A percentile compares a stretch with the other conserved stretches of the same genome.
phyloP scores from a whole-genome alignment of 306 rosid genomes.

The Cucumis cinereus region DNA sequence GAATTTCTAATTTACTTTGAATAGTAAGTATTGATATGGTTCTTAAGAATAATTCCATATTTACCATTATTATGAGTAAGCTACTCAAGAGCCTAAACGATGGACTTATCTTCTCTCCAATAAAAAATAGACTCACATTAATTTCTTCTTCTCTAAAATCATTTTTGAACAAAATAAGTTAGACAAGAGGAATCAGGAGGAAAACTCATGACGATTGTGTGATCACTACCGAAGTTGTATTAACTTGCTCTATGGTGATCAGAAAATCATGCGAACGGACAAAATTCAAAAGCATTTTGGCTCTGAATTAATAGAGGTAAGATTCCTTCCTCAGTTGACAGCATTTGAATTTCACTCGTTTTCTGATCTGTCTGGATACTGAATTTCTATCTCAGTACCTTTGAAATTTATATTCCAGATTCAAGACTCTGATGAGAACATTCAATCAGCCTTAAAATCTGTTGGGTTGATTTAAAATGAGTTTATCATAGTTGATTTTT shows the following conservation, averaged over 20 bases:
- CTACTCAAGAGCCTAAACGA: too few relatives aligned
- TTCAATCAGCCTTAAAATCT: constrained; percentile 39
- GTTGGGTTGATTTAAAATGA: constrained; percentile 35
- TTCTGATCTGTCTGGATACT: neutral
- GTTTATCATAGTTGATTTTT: neutral
- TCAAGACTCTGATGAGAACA: constrained; percentile 28
- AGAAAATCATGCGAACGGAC: constrained; percentile 23
- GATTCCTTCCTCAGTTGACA: neutral
- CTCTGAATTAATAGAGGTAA: constrained; percentile 31
- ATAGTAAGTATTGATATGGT: too few relatives aligned
- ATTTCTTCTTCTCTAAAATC: too few relatives aligned
- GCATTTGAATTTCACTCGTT: neutral
- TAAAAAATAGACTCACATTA: too few relatives aligned
- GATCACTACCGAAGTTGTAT: constrained; percentile 35
- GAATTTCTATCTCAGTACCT: neutral
- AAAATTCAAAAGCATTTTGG: constrained; percentile 43
- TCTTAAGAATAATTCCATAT: too few relatives aligned
- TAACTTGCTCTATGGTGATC: constrained; percentile 33
- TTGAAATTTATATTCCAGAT: constrained; percentile 10
- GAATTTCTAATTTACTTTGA: too few relatives aligned
- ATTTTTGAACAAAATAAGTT: too few relatives aligned
- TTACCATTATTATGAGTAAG: too few relatives aligned
- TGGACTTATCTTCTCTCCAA: too few relatives aligned
- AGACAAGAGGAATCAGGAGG: too few relatives aligned
- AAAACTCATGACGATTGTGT: neutral